Evolutionary conservation across 1,284 basidiomycete genomes (phyloP).

Genomic region (Coniferiporia weirii): DNA sequence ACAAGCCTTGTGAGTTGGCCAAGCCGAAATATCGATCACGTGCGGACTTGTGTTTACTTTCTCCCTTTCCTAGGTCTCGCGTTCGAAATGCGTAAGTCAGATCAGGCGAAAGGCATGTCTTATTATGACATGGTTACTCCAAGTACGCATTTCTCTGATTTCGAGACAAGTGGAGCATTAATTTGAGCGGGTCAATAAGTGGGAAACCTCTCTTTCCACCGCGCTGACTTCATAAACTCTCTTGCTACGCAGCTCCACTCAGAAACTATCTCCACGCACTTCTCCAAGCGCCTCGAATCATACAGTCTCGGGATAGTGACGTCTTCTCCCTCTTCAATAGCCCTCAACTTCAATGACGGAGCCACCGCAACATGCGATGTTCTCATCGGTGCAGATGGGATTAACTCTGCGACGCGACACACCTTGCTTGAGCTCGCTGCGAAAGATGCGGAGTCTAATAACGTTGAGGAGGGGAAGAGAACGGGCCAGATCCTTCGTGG

Average conservation of each 20-base stretch:
- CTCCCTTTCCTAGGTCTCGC: slow-evolving; percentile 23
- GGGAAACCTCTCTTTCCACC: slow-evolving; percentile 34
- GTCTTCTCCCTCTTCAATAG: slow-evolving; percentile 24
- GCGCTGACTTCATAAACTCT: slow-evolving; percentile 39
- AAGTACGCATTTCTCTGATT: slow-evolving; percentile 22
- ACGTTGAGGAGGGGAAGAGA: slow-evolving; percentile 2
- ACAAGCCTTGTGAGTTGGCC: neutral
- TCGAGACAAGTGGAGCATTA: neutral
- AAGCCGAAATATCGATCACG: neutral
- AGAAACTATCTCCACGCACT: slow-evolving; percentile 28
- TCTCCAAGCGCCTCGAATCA: slow-evolving; percentile 36
- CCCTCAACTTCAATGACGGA: slow-evolving; percentile 41
- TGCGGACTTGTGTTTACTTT: neutral
- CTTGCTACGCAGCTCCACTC: slow-evolving; percentile 33
- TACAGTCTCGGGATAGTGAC: slow-evolving; percentile 28
- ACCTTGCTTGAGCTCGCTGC: slow-evolving; percentile 1
- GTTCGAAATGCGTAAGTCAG: slow-evolving; percentile 31
- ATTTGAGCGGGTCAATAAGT: slow-evolving; percentile 25
- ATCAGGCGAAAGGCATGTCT: slow-evolving; percentile 28
- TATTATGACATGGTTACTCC: slow-evolving; percentile 29
- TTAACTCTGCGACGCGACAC: slow-evolving; percentile 28
- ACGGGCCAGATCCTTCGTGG: slow-evolving; percentile 22
- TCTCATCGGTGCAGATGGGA: slow-evolving; percentile 47
- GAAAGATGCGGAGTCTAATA: slow-evolving; percentile 13
- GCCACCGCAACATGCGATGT: slow-evolving; percentile 39